A percentile compares a stretch with the other conserved stretches of the same genome.
phyloP scores from a whole-genome alignment of 2,329 filamentous ascomycete species.

The Penicillium nordicum region DNA sequence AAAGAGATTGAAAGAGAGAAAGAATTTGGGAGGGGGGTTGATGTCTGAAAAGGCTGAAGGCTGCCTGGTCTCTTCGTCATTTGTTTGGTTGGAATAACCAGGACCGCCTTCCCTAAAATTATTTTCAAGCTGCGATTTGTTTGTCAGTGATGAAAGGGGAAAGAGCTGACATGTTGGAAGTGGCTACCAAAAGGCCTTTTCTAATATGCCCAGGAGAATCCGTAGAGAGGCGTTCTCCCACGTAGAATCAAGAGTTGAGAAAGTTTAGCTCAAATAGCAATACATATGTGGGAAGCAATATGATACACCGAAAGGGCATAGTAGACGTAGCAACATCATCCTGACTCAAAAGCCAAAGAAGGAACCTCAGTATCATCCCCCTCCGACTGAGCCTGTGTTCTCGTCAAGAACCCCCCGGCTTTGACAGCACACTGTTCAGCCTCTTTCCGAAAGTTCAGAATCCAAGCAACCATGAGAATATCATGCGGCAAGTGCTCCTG shows the following conservation, averaged over 20 bases:
- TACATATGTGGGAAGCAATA: not conserved
- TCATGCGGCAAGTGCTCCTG: constrained; percentile 4
- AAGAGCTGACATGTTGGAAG: not conserved
- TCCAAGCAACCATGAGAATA: constrained; percentile 7
- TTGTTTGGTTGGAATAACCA: not conserved
- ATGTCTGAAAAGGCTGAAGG: not conserved
- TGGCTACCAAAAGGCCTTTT: not conserved
- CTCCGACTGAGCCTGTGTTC: not conserved
- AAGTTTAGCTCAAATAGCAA: not conserved
- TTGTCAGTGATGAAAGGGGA: not conserved
- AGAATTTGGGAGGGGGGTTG: not conserved
- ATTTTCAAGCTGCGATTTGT: not conserved
- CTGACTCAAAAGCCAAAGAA: not conserved
- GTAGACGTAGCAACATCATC: not conserved
- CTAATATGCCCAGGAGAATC: not conserved
- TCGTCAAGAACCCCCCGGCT: constrained; percentile 2
- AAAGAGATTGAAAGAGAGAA: not conserved
- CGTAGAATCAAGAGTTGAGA: not conserved
- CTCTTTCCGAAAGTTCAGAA: constrained; percentile 4
- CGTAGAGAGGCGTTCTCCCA: not conserved
- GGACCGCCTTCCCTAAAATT: not conserved
- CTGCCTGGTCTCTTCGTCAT: not conserved
- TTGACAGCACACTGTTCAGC: constrained; percentile 2
- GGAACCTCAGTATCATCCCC: not conserved
- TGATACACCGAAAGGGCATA: not conserved